Conservation (phyloP, 2,329 filamentous ascomycete species). For the Clonostachys chloroleuca region DNA sequence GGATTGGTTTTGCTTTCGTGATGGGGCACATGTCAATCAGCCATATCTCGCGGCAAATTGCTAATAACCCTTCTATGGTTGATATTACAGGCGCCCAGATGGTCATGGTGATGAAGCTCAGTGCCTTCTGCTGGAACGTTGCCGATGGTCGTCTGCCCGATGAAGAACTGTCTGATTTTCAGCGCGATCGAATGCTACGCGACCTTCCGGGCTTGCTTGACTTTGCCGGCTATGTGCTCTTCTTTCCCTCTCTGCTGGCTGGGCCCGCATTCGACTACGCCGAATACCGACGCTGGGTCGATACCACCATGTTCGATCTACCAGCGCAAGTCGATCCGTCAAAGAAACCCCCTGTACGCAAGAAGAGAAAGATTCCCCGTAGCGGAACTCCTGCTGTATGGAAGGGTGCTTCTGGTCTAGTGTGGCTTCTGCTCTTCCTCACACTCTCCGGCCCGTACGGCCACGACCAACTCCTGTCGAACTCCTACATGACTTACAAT, state of each 20-base stretch:
- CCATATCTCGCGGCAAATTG: conserved; percentile 77
- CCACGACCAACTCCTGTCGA: conserved; percentile 57
- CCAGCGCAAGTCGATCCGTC: conserved; percentile 76
- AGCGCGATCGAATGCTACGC: conserved; percentile 75
- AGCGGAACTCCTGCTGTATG: conserved; percentile 79
- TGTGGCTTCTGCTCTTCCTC: conserved; percentile 78
- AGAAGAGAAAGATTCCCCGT: conserved; percentile 87
- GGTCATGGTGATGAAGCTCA: conserved; percentile 97
- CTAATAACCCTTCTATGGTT: conserved; percentile 59
- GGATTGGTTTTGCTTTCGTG: conserved; percentile 88
- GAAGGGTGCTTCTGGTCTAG: conserved; percentile 69
- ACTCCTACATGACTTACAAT: conserved; percentile 61
- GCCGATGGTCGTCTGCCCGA: conserved; percentile 83
- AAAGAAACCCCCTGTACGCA: conserved; percentile 80
- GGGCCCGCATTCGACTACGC: conserved; percentile 93
- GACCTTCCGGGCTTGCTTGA: conserved; percentile 74
- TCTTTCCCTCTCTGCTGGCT: conserved; percentile 87
- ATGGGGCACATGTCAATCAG: conserved; percentile 95
- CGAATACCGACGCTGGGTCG: conserved; percentile 89
- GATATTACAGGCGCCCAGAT: conserved; percentile 97
- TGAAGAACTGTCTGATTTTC: conserved; percentile 76
- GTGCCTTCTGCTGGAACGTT: conserved; percentile 96
- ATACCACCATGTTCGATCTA: conserved; percentile 90
- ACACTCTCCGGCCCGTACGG: conserved; percentile 66
- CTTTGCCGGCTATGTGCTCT: conserved; percentile 86